Evolutionary conservation across 2,329 filamentous ascomycete genomes (phyloP).

Genomic region (Hymenoscyphus fraxineus): DNA sequence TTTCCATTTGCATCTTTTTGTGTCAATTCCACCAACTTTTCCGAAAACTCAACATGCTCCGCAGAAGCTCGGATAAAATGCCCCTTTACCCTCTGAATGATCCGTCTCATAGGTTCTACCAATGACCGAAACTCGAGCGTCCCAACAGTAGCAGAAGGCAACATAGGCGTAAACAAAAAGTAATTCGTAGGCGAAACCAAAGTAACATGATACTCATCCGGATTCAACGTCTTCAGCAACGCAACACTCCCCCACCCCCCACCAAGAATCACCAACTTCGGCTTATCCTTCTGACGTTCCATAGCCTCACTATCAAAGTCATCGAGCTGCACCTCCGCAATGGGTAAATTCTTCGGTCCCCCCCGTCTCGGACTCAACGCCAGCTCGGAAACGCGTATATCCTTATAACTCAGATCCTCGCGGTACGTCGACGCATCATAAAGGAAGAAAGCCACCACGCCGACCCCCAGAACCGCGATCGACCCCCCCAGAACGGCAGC

Average conservation of each 20-base stretch:
- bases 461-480: constrained; percentile 62
- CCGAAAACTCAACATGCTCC: constrained; percentile 84
- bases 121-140: constrained; percentile 87
- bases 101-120: constrained; percentile 86
- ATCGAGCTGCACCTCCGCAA: constrained; percentile 82
- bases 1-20: constrained; percentile 68
- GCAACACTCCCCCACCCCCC: constrained; percentile 95
- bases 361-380: constrained; percentile 78
- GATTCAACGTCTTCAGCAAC: constrained; percentile 81
- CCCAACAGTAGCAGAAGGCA: constrained; percentile 93
- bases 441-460: constrained; percentile 80
- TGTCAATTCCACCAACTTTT: constrained; percentile 84
- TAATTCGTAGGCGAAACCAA: constrained; percentile 94
- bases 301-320: constrained; percentile 77
- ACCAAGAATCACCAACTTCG: constrained; percentile 85
- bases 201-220: constrained; percentile 92
- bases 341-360: constrained; percentile 92
- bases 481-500: constrained; percentile 74
- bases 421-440: constrained; percentile 93
- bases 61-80: constrained; percentile 88
- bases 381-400: constrained; percentile 79
- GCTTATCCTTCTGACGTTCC: constrained; percentile 75
- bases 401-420: constrained; percentile 60
- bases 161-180: constrained; percentile 97
- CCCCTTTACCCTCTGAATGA: constrained; percentile 72